These are phyloP conservation scores for Penicillium pancosmium DNA, from an alignment of 495 filamentous ascomycete genomes.

Conservation along the genomic window DNA sequence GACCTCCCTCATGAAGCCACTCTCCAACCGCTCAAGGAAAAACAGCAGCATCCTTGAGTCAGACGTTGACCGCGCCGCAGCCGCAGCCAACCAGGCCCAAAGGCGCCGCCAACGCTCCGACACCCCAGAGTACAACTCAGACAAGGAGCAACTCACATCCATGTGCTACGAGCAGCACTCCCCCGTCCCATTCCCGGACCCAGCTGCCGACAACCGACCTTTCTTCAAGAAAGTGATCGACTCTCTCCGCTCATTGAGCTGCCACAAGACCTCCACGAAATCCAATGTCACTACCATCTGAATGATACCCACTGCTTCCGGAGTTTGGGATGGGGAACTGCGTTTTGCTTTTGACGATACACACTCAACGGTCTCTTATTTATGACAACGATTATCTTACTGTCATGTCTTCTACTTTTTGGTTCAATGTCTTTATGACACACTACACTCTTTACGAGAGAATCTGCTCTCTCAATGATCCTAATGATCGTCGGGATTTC, in stretches of 20 bases:
- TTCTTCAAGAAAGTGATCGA: slow-evolving; percentile 40
- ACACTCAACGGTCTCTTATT: slow-evolving; percentile 13
- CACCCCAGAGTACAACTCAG: slow-evolving; percentile 27
- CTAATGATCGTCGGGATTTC: not conserved
- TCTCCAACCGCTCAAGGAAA: slow-evolving; percentile 27
- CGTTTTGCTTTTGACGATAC: slow-evolving; percentile 12
- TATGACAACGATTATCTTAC: slow-evolving; percentile 7
- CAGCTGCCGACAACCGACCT: slow-evolving; percentile 25
- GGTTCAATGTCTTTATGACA: slow-evolving; percentile 5
- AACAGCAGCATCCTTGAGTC: slow-evolving; percentile 33
- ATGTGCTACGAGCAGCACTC: slow-evolving; percentile 44
- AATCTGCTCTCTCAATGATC: not conserved
- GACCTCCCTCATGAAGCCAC: slow-evolving; percentile 35
- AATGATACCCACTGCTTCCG: slow-evolving; percentile 12
- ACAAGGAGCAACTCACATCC: slow-evolving; percentile 36
- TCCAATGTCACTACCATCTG: slow-evolving; percentile 23
- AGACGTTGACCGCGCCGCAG: slow-evolving; percentile 42
- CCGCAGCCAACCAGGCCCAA: slow-evolving; percentile 45
- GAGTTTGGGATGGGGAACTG: slow-evolving; percentile 13
- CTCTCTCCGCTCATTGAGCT: slow-evolving; percentile 38
- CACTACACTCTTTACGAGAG: slow-evolving; percentile 1
- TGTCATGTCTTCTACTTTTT: slow-evolving; percentile 14
- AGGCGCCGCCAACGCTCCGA: slow-evolving; percentile 41
- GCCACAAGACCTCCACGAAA: slow-evolving; percentile 30
- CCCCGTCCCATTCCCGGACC: slow-evolving; percentile 17